Base-by-base conservation (phyloP, 192 early-diverging fungal species). In the Fimicolochytrium jonesii region DNA sequence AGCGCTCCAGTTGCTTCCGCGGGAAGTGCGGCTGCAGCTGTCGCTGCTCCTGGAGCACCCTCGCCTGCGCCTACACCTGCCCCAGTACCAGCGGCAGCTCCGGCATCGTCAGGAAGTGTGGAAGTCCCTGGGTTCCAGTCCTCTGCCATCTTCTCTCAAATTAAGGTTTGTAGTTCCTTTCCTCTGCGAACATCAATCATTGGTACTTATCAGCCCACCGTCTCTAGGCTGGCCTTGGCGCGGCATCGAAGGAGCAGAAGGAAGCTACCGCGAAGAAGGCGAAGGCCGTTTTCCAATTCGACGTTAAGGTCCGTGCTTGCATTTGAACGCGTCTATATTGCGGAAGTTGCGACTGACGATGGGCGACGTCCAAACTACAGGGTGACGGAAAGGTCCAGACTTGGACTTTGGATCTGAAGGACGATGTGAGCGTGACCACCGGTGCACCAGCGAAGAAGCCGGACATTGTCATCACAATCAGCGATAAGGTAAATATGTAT, bases 41-140 rank as follows among this genome's bases (percentile, higher is more conserved):
- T 44, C 26, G 58, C 53, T 4, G 59, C 57, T 15, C 6, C 48
- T 28, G 20, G 59, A 34, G 48, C 67, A 15, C 11, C 59, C 31
- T n/a, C 57, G 20, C 29, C 26, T 32, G 32, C 65, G 11, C 30
- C 66, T 47, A 20, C 52, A 9, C 54, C 64, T 35, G 56, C 56
- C 23, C 46, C 46, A 11, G 9, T 17, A 39, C 37, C 37, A 9
- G 37, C 37, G 9, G 37, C 37, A 11, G 37, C 37, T n/a, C n/a
- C n/a, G n/a, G n/a, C n/a, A n/a, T n/a, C n/a, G n/a, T n/a, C n/a
- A n/a, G n/a, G n/a, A n/a, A 31, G 35, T 15, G 69, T 86, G 48
- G 81, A 76, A n/a, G 75, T 73, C 54, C 66, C 75, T 51, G 88
- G 88, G 42, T 93, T 90, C 76, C 67, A 87, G 58, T 86, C 85